Base-by-base conservation (phyloP, 2,329 filamentous ascomycete genomes). In the Rutstroemia sp. region DNA sequence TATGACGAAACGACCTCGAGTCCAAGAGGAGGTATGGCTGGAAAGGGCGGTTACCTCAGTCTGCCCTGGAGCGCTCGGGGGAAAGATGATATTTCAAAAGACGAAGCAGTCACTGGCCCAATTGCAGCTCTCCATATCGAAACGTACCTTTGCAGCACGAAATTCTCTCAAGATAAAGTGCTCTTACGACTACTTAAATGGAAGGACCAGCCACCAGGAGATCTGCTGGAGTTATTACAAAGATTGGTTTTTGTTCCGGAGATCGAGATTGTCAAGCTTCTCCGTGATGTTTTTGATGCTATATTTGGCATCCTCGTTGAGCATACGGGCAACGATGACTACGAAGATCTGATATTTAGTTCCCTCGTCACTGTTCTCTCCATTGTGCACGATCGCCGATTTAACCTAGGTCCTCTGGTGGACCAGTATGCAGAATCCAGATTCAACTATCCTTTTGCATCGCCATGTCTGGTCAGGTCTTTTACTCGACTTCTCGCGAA, bases 211-310 rank as follows among this genome's bases (percentile, higher is more conserved):
- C 78, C 85, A 0, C 80, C 84, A 47, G 83, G 85, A 27, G 84
- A 92, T 38, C 77, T 97, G 1, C 78, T 88, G 0, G 78, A 83
- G 23, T 75, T 95, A 0, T 74, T 99, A 44, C 87, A 88, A 68
- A 86, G 92, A 63, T 82, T 97, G 49, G 85, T 92, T 19, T 97
- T 97, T 63, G 92, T 99, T 0, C 89, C 94, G 0, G 94, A 99
- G 69, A 96, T 97, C 56, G 95, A 99, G 72, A 89, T 99, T 36
- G 94, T 99, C 60, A 99, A 97, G 74, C 80, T 97, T 44, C 76
- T 97, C 7, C 87, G 82, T 60, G 88, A 95, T 65, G 91, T 97
- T 1, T 86, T 99, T 53, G 89, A 96, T 70, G 84, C 90, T 0
- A 80, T 99, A 0, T 99, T 99, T 68, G 87, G 89, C 5, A 91